Conservation (phyloP, 257 asterid species). For the Leptodermis oblonga region DNA sequence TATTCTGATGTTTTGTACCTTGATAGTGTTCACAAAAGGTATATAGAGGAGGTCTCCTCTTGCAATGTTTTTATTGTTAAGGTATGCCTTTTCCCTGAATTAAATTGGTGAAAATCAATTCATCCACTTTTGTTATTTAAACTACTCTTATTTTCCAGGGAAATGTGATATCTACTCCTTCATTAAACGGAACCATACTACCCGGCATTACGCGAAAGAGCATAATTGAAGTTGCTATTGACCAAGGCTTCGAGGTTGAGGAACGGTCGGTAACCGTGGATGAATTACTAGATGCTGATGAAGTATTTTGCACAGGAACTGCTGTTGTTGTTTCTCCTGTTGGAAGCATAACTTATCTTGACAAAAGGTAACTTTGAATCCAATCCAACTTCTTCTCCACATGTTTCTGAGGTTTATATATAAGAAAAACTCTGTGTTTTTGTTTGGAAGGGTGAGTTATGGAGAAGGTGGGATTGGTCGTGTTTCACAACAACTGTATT, state of each 20-base stretch:
- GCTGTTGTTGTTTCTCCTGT: conserved; percentile 95
- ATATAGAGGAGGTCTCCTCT: conserved; percentile 93
- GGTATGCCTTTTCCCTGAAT: conserved; percentile 42
- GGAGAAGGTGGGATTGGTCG: conserved; percentile 72
- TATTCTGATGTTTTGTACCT: conserved; percentile 85
- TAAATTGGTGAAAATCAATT: too few relatives aligned
- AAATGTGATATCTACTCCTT: conserved; percentile 40
- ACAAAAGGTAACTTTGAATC: conserved; percentile 44
- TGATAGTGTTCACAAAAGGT: conserved; percentile 69
- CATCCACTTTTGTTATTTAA: not conserved
- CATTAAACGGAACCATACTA: conserved; percentile 43
- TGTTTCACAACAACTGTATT: conserved; percentile 74
- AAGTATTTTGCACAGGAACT: conserved; percentile 94
- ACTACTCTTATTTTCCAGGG: conserved; percentile 29
- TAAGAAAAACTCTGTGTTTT: not conserved
- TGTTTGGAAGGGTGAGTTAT: conserved; percentile 51
- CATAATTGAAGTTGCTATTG: conserved; percentile 38
- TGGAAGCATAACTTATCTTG: conserved; percentile 74
- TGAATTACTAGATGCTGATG: conserved; percentile 91
- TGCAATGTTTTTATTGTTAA: conserved; percentile 88
- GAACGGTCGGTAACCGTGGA: conserved; percentile 73
- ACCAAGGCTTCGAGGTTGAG: conserved; percentile 47
- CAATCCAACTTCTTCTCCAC: not conserved
- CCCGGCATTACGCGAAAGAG: conserved; percentile 51
- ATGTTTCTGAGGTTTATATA: not conserved